phyloP scores from a whole-genome alignment of 768 basidiomycete genomes.

The Paxillus involutus region DNA sequence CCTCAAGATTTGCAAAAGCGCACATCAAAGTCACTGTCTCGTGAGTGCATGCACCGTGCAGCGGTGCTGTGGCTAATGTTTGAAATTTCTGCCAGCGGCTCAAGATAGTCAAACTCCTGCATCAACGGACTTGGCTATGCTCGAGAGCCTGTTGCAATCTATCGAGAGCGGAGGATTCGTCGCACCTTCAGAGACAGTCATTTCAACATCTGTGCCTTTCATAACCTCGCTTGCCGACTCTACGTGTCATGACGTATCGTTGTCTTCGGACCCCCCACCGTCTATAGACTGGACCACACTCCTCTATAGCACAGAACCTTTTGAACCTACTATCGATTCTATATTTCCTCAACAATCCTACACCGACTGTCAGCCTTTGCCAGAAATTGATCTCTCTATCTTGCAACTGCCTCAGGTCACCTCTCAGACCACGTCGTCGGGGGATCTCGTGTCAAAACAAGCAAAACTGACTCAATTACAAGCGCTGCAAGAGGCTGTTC shows the following conservation, averaged over 20 bases:
- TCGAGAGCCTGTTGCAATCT: conserved; percentile 10
- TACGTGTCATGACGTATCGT: neutral
- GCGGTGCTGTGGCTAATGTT: neutral
- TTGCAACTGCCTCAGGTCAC: conserved; percentile 17
- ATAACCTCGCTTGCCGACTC: neutral
- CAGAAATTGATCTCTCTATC: conserved; percentile 25
- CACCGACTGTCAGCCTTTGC: conserved; percentile 2
- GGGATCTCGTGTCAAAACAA: conserved; percentile 8
- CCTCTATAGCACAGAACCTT: neutral
- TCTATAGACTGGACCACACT: conserved; percentile 17
- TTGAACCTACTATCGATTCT: neutral
- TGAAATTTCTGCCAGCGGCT: neutral
- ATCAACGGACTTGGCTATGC: neutral
- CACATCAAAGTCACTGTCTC: neutral
- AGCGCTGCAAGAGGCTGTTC: conserved; percentile 34
- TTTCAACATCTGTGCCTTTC: neutral
- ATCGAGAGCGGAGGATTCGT: neutral
- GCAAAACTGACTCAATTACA: conserved; percentile 19
- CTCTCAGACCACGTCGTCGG: neutral
- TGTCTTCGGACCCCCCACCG: neutral
- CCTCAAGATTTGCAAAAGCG: conserved; percentile 3
- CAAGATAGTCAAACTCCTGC: neutral
- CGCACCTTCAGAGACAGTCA: neutral
- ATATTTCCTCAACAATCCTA: neutral
- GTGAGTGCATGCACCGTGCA: neutral